Percentiles rank a stretch among this genome's conserved stretches.
These are phyloP conservation scores for Pelargonium australe DNA, from an alignment of 441 rosid genomes.

Conservation along the genomic window DNA sequence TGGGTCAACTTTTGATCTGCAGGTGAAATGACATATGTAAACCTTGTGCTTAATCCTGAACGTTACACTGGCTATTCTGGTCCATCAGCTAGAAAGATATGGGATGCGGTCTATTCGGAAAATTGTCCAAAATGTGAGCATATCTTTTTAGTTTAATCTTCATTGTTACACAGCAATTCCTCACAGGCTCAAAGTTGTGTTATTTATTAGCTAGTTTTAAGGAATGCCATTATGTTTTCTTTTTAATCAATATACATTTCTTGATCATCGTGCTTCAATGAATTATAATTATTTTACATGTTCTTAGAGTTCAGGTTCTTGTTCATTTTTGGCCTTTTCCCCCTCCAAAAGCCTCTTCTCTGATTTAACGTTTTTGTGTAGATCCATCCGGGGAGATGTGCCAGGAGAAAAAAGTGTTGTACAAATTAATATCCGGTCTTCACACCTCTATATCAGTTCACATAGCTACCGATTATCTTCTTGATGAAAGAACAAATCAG, in stretches of 20 bases:
- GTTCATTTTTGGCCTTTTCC: background rate
- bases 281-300: slow-evolving; percentile 29
- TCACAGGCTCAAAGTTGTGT: too few relatives aligned
- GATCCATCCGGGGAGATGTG: slow-evolving; percentile 65
- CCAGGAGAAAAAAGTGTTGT: slow-evolving; percentile 68
- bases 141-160: background rate
- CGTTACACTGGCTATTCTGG: slow-evolving; percentile 84
- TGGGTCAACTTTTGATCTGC: slow-evolving; percentile 26
- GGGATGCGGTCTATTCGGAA: slow-evolving; percentile 91
- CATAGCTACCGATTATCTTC: slow-evolving; percentile 74
- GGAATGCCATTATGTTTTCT: slow-evolving; percentile 30
- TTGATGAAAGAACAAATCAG: slow-evolving; percentile 58
- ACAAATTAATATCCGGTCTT: slow-evolving; percentile 84
- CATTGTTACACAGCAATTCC: background rate
- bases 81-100: slow-evolving; percentile 91
- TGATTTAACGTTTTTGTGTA: slow-evolving; percentile 34
- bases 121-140: slow-evolving; percentile 81
- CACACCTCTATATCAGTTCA: slow-evolving; percentile 81
- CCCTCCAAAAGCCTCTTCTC: slow-evolving; percentile 52
- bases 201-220: slow-evolving; percentile 55
- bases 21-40: slow-evolving; percentile 92
- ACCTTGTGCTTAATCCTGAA: slow-evolving; percentile 84
- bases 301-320: background rate
- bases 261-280: slow-evolving; percentile 40
- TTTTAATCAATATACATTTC: too few relatives aligned